A percentile compares a stretch with the other conserved stretches of the same genome.
Conservation (phyloP, 345 rosid genomes). For the Eucalyptus leucophloia region DNA sequence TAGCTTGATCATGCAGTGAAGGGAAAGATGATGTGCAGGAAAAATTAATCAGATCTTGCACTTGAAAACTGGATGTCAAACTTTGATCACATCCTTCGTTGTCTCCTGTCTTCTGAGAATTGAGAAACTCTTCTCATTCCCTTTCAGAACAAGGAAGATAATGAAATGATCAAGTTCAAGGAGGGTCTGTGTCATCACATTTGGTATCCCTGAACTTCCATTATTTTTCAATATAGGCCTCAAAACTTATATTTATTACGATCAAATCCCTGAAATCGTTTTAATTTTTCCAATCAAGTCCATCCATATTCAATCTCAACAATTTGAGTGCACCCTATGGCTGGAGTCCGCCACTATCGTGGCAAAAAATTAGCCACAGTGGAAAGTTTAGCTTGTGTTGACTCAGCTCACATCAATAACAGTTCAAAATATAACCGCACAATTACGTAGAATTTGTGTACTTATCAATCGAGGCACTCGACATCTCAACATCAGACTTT, state of each 20-base stretch:
- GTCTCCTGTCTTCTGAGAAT: neutral
- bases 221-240: neutral
- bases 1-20: neutral
- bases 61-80: neutral
- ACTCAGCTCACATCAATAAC: neutral
- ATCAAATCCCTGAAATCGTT: neutral
- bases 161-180: neutral
- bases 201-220: neutral
- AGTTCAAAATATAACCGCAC: fast-evolving
- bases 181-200: neutral
- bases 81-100: neutral
- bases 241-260: neutral
- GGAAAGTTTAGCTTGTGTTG: neutral
- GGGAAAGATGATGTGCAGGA: neutral
- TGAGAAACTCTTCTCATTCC: neutral
- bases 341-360: neutral
- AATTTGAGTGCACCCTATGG: neutral
- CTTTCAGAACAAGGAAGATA: neutral
- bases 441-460: neutral
- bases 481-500: neutral
- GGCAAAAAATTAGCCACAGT: neutral
- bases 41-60: neutral
- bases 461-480: no score
- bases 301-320: neutral
- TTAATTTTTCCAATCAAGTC: neutral